Evolutionary conservation across 345 rosid species (phyloP), one percentile per base, ranked within the genome.

Genomic region (Arabidopsis arenosa): DNA sequence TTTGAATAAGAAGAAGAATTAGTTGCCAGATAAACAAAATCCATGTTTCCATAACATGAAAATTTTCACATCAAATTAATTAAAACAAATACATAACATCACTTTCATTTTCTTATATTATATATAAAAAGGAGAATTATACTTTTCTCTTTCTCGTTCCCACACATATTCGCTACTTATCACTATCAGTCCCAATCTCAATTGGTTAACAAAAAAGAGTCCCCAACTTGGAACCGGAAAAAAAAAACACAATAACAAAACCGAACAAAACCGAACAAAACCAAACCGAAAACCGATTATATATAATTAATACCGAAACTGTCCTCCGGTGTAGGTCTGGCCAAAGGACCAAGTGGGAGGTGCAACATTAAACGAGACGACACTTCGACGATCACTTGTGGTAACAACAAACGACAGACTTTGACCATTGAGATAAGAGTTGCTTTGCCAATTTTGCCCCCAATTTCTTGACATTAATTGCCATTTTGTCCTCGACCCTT

Each of bases 361-460:
- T 36, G 95, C 92, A 69, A 75, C 88, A 37, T 90, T 90, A 80
- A 83, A 85, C 55, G 95, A 90, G 14, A 90, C 66, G 2, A 86
- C 84, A 15, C 84, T 80, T 39, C 87, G 88, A 23, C 90, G 87
- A 55, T 88, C 86, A 63, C 95, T 84, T 23, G 90, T 74, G 14
- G 88, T 88, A 36, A 90, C 92, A 23, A 85, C 49, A 70, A 90
- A 90, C 7, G 95, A 90, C 78, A 90, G 88, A 74, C 79, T 74
- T 75, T 90, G 92, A 11, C 95, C 95, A 59, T 86, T 86, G 17
- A 90, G 88, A 66, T 86, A 79, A n/a, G 92, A 81, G 65, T 89
- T 87, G 82, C 95, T 89, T 78, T 89, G 95, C 95, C 95, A 89
- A 62, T 90, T 90, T 61, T 90, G 95, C 33, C 95, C 95, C 95